Base-by-base conservation (phyloP, 306 rosid genomes). In the Elaeagnus macrophylla region DNA sequence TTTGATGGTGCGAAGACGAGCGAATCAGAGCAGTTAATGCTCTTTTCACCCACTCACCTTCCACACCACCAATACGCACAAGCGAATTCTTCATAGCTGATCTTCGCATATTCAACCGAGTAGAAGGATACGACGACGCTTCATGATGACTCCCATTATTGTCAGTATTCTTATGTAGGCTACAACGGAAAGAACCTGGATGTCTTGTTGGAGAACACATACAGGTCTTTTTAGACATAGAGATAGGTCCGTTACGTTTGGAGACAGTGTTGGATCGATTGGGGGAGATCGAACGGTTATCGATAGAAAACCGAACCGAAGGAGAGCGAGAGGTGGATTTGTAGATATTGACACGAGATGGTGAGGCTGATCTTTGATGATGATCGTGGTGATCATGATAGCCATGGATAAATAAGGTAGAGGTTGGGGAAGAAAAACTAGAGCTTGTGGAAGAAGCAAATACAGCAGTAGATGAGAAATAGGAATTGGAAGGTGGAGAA, bases 71-170 rank as follows among this genome's bases (percentile, higher is more conserved):
- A 56, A 93, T 93, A 17, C 99, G 72, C 0, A 93, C 96, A 35
- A 93, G 54, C 40, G 99, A 93, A 57, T 93, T 93, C 67, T 76
- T 88, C 99, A 93, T 93, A 2, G 99, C 99, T 13, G 99, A 93
- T 72, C 95, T 82, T 17, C 84, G 89, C 99, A 87, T 93, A 49
- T 87, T 87, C 8, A 84, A 74, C 12, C 94, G 75, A 11, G 58
- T 73, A 0, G 88, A 61, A 1, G 95, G 93, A 42, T 46, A 82
- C 18, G 93, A 60, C 12, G 60, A 75, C 0, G 67, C 37, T 25
- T 25, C 4, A 5, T 61, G 43, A 20, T 56, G 71, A 18, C 61
- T 65, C 40, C 37, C 49, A 37, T 60, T 14, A 56, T 46, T 57
- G 1, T 49, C 59, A 0, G 10, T 12, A 52, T 72, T 84, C 72